Percentiles rank a stretch among this genome's conserved stretches.
phyloP scores from a whole-genome alignment of 2,329 filamentous ascomycete species.

The Mollisia scopiformis region DNA sequence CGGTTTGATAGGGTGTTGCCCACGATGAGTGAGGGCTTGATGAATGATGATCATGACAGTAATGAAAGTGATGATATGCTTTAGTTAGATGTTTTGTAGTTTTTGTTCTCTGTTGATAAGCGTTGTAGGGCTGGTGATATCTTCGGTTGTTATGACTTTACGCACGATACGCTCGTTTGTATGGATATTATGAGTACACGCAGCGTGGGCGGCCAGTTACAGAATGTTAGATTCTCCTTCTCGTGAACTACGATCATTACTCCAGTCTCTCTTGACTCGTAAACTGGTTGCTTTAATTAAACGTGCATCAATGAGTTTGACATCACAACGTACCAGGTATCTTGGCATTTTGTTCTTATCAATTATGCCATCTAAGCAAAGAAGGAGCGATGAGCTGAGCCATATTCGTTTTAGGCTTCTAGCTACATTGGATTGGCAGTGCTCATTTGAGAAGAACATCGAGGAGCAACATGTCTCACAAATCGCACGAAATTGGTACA shows the following conservation, averaged over 20 bases:
- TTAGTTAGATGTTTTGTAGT: neutral
- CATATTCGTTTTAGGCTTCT: too few relatives aligned
- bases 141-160: too few relatives aligned
- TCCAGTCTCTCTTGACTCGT: neutral
- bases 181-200: neutral
- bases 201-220: neutral
- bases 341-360: too few relatives aligned
- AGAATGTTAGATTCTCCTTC: neutral
- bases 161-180: neutral
- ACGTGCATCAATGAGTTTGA: too few relatives aligned
- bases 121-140: neutral
- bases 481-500: too few relatives aligned
- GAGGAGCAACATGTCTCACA: too few relatives aligned
- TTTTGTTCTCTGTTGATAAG: neutral
- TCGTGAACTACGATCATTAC: neutral
- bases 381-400: too few relatives aligned
- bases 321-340: too few relatives aligned
- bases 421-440: too few relatives aligned
- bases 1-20: constrained; percentile 3
- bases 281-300: too few relatives aligned
- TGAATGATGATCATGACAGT: neutral
- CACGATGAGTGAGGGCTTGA: neutral
- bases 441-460: too few relatives aligned
- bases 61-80: neutral
- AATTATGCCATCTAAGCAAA: too few relatives aligned